Conservation (phyloP, 257 asterid genomes). For the Solanum appendiculatum region DNA sequence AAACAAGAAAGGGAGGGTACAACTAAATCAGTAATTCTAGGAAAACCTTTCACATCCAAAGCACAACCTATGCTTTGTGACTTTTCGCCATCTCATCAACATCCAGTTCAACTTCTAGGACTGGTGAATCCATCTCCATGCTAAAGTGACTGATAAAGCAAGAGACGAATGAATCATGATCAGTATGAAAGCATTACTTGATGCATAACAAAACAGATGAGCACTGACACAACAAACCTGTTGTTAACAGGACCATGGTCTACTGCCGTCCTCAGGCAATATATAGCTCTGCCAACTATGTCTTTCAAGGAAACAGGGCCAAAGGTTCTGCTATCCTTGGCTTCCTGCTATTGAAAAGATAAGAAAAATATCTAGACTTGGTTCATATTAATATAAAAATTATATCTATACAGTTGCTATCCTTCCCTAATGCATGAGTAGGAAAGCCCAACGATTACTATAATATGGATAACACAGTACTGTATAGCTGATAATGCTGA, state of each 20-base stretch:
- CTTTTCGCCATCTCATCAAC: constrained; percentile 67
- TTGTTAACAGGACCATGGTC: constrained; percentile 79
- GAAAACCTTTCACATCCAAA: background rate
- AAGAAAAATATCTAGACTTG: background rate
- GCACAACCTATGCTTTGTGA: constrained; percentile 41
- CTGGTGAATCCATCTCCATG: constrained; percentile 39
- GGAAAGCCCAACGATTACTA: background rate
- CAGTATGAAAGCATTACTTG: background rate
- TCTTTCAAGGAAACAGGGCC: constrained; percentile 66
- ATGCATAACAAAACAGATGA: background rate
- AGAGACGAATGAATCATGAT: background rate
- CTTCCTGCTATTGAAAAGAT: constrained; percentile 45
- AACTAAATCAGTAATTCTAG: background rate
- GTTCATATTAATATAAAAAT: background rate
- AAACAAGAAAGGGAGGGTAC: background rate
- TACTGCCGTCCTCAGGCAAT: constrained; percentile 62
- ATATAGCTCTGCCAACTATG: constrained; percentile 74
- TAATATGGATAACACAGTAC: background rate
- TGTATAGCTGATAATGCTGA: background rate
- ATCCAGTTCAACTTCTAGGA: constrained; percentile 76
- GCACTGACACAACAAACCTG: constrained; percentile 32
- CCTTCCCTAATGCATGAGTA: background rate
- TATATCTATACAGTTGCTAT: background rate
- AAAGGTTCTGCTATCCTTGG: constrained; percentile 71
- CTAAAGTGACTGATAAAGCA: constrained; percentile 35